phyloP scores from a whole-genome alignment of 345 rosid genomes.

The Eucalyptus globulus region DNA sequence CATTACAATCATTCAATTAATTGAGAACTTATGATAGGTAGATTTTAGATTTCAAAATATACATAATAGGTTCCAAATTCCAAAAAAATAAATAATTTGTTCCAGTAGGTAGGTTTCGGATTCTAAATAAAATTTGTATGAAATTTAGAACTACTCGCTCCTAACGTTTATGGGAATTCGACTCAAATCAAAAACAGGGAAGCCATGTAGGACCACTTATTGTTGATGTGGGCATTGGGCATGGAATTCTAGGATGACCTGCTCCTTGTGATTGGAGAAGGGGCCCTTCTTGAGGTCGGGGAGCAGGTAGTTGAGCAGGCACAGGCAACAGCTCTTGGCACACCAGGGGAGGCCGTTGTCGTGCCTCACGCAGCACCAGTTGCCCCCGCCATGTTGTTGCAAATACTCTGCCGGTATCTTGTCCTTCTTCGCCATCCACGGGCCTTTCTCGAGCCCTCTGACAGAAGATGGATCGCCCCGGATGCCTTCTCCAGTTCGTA shows the following conservation, averaged over 20 bases:
- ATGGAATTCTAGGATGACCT: neutral
- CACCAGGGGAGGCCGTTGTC: neutral
- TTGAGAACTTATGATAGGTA: accelerated
- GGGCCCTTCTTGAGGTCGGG: neutral
- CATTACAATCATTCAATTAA: accelerated
- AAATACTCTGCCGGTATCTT: neutral
- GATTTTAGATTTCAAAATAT: accelerated
- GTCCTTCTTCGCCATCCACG: neutral
- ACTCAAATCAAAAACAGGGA: neutral
- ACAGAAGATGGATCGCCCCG: neutral
- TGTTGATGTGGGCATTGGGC: neutral
- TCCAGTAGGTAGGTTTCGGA: accelerated
- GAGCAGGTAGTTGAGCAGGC: neutral
- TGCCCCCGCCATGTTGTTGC: neutral
- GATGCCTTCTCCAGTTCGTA: neutral
- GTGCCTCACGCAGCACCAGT: neutral
- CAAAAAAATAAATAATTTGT: neutral
- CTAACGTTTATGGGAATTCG: too few species aligned
- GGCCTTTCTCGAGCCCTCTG: neutral
- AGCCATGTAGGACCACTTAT: neutral
- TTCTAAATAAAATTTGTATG: neutral
- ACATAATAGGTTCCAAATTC: accelerated
- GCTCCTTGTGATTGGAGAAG: neutral
- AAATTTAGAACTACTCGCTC: accelerated
- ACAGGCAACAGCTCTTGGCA: neutral